Percentiles rank a stretch among this genome's conserved stretches.
phyloP scores from a whole-genome alignment of 345 rosid genomes.

The Erysimum cheiranthoides region DNA sequence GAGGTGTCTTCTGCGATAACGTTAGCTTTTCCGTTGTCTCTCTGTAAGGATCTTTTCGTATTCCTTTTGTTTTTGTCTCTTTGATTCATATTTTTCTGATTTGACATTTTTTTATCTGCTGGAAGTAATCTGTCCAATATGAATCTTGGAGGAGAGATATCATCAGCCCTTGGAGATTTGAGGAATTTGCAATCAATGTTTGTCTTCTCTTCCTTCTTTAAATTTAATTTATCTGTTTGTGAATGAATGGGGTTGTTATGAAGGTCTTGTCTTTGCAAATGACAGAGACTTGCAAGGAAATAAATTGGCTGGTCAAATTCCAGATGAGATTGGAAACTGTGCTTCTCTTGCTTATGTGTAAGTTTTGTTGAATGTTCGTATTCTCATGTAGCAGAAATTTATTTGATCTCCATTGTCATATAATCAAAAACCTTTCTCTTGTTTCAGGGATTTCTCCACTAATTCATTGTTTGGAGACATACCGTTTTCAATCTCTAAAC shows the following conservation, averaged over 20 bases:
- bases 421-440: neutral
- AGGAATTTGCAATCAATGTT: conserved; percentile 76
- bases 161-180: conserved; percentile 83
- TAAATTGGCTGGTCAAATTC: conserved; percentile 79
- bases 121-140: conserved; percentile 78
- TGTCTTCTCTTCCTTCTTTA: neutral
- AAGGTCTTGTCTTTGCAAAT: neutral
- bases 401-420: neutral
- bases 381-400: neutral
- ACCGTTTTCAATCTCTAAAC: conserved; percentile 86
- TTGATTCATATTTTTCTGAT: neutral
- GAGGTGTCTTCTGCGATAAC: conserved; percentile 84
- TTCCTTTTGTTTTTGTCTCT: neutral
- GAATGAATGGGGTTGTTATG: neutral
- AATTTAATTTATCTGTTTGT: too few species aligned
- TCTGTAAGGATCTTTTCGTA: conserved; percentile 54
- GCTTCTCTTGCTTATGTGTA: conserved; percentile 69
- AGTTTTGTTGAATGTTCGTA: neutral
- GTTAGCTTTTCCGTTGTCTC: conserved; percentile 66
- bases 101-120: neutral
- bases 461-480: conserved; percentile 80
- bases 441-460: conserved; percentile 75
- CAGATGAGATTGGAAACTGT: conserved; percentile 95
- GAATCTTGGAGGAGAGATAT: conserved; percentile 89
- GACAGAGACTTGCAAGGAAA: conserved; percentile 87